Base-by-base conservation (phyloP, 2,329 filamentous ascomycete species). In the Raffaelea arxii region DNA sequence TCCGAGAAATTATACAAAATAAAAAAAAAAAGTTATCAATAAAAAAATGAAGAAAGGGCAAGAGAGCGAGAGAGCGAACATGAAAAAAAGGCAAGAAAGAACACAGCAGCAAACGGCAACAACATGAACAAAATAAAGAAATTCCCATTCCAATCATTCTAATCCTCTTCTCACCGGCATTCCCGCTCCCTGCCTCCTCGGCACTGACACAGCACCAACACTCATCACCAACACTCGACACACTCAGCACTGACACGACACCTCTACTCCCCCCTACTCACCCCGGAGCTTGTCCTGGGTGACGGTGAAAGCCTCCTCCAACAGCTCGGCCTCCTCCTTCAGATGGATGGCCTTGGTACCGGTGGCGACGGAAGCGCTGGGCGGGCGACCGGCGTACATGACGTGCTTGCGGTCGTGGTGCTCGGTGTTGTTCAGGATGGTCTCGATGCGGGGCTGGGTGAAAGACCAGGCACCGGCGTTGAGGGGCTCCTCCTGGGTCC, bases 401-500 rank as follows among this genome's bases (percentile, higher is more conserved):
- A 96, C 89, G 69, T 94, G 87, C 71, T 94, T 90, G 62, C 86
- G 82, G 69, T 94, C 82, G 72, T 97, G 91, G 70, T 94, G 75
- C 70, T 94, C 70, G 1, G 92, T 97, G 64, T 94, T 68, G 72
- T 97, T 96, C 55, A 98, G 77, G 54, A 98, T 71, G 9, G 91
- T 98, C 79, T 98, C 92, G 54, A 98, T 89, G 62, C 92, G 84
- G 25, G 92, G 92, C 71, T 98, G 92, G n/a, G 84, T 86, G 70
- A 92, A 97, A 63, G 81, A 89, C 92, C 92, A 98, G 41, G 87
- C 87, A 65, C 92, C 92, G 9, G 92, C 92, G 64, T 98, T 98
- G 50, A 98, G 79, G 25, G 92, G 92, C 74, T 98, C 92, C 67
- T 98, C 92, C 70, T 98, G 92, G 56, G 80, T 83, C 90, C 90